Conservation (phyloP, 106 monocot genomes). For the Allium sativum region DNA sequence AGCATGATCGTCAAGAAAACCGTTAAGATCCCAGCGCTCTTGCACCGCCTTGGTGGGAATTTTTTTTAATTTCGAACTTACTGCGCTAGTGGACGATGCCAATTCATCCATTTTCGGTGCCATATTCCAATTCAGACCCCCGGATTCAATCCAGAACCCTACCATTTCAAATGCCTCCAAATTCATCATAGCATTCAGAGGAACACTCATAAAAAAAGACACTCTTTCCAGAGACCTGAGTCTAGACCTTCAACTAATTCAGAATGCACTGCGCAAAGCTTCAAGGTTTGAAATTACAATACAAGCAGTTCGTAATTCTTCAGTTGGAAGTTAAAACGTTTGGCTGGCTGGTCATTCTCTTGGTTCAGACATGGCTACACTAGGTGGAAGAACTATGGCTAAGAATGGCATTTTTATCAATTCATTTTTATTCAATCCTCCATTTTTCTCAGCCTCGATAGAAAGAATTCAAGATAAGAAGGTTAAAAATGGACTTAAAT, state of each 20-base stretch:
- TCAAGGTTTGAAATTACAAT: conserved; percentile 58
- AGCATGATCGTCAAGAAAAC: conserved; percentile 67
- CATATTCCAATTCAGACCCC: conserved; percentile 48
- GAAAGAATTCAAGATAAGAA: conserved; percentile 73
- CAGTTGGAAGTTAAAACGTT: conserved; percentile 32
- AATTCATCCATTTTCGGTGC: conserved; percentile 85
- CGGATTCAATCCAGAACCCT: conserved; percentile 11
- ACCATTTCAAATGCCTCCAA: conserved; percentile 27
- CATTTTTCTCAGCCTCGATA: conserved; percentile 72
- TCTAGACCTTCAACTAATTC: conserved; percentile 56
- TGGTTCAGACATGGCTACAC: conserved; percentile 67
- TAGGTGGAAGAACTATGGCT: conserved; percentile 77
- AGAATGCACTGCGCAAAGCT: conserved; percentile 56
- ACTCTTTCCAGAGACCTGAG: conserved; percentile 51
- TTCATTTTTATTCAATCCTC: conserved; percentile 84
- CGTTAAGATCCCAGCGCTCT: conserved; percentile 30
- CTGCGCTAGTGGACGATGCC: conserved; percentile 63
- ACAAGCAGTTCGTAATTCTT: conserved; percentile 61
- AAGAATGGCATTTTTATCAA: conserved; percentile 45
- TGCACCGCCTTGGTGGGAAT: conserved; percentile 86
- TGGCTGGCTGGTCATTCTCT: conserved; percentile 93
- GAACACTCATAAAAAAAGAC: conserved; percentile 56
- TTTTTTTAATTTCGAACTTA: conserved; percentile 69
- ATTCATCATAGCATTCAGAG: conserved; percentile 78
- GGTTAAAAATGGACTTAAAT: conserved; percentile 61